Base-by-base conservation (phyloP, 176 grass and related monocot species). In the Triticum timopheevii region DNA sequence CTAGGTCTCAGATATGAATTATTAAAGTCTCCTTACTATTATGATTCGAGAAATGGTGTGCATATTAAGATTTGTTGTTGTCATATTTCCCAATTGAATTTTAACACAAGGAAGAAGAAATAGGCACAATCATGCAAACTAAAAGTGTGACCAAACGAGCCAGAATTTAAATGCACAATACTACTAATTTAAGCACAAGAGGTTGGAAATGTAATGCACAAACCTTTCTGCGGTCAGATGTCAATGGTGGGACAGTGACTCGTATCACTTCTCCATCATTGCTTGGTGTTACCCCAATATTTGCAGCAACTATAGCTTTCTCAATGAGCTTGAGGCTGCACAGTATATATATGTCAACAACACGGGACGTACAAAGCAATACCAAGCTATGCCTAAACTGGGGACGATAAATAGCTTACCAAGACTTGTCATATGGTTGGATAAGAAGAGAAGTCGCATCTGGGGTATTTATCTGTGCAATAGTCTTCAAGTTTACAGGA, bases 141-240 rank as follows among this genome's bases (percentile, higher is more conserved):
- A 83, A 34, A 82, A 71, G 20, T 22, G 58, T 82, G 65, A 83
- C 8, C 54, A 59, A 59, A 20, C 20, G 7, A 20, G 56, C 7
- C 56, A 59, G 56, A 59, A 59, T 22, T 22, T 3, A 83, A 82
- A 83, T 35, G 47, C 23, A 39, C 16, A 34, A 22, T 39, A 69
- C 3, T 27, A 78, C 19, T 38, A 33, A 56, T 58, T 56, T 58
- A 83, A 81, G 20, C 13, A 44, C 81, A 77, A 2, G 10, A 86
- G 35, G 28, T 50, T 54, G 19, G 22, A 39, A 27, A 86, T 70
- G 27, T 38, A 77, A 40, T 42, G 38, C 31, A 73, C 17, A 73
- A 10, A 83, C 97, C 97, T 99, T 99, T 91, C 97, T 96, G 69
- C 93, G 94, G 23, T 99, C 94, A 89, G 97, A 88, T 81, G 97